Evolutionary conservation across 2,329 filamentous ascomycete species (phyloP).

Genomic region (Cryphonectria naterciae): DNA sequence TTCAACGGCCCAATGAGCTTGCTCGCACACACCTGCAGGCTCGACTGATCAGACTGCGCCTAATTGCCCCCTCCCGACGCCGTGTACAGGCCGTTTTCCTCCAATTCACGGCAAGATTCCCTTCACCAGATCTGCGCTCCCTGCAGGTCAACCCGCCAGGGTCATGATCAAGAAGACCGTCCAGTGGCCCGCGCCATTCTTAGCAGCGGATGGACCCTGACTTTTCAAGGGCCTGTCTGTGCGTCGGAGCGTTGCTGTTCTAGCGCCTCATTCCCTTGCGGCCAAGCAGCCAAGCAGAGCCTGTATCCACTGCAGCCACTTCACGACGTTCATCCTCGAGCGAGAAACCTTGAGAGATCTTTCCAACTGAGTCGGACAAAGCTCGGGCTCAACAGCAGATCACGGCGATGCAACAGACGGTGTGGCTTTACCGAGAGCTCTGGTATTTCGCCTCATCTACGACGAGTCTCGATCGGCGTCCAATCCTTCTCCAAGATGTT

Average conservation of each 20-base stretch:
- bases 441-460: not conserved
- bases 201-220: constrained; percentile 25
- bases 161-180: constrained; percentile 8
- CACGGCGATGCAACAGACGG: not conserved
- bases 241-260: constrained; percentile 18
- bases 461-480: constrained; percentile 24
- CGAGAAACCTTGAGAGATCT: constrained; percentile 14
- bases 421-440: constrained; percentile 4
- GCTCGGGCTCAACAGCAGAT: constrained; percentile 3
- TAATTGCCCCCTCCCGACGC: not conserved
- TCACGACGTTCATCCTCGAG: not conserved
- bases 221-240: constrained; percentile 17
- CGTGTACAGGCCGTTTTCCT: constrained; percentile 6
- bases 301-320: constrained; percentile 12
- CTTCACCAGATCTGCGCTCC: constrained; percentile 20
- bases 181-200: constrained; percentile 28
- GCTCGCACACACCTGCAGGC: constrained; percentile 19
- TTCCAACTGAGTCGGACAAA: constrained; percentile 8
- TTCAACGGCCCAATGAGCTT: constrained; percentile 20
- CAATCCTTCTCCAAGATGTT: constrained; percentile 15
- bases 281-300: constrained; percentile 11
- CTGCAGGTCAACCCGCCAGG: constrained; percentile 18
- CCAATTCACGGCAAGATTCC: constrained; percentile 11
- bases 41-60: constrained; percentile 10
- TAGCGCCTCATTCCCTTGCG: constrained; percentile 23